A percentile compares a stretch with the other conserved stretches of the same genome.
Evolutionary conservation across 371 early-diverging fungal species (phyloP).

Genomic region (Mortierella polycephala): DNA sequence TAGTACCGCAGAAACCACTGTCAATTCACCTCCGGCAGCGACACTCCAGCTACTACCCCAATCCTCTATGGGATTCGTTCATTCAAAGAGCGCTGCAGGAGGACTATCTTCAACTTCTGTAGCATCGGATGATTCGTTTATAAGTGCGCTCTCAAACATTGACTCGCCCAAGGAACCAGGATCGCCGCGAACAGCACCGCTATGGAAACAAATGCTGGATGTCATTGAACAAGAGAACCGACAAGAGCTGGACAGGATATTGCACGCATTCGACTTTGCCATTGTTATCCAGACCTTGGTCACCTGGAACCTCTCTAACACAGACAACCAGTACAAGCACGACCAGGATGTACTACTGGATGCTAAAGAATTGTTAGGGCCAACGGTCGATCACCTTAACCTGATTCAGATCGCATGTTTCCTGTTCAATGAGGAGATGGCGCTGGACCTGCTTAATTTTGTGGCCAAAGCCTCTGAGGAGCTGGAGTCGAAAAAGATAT

Average conservation of each 20-base stretch:
- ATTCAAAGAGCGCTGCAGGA: slow-evolving; percentile 22
- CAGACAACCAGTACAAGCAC: slow-evolving; percentile 61
- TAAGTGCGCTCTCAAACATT: slow-evolving; percentile 41
- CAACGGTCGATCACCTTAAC: slow-evolving; percentile 62
- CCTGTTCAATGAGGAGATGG: slow-evolving; percentile 72
- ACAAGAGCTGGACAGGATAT: slow-evolving; percentile 29
- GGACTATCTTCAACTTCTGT: slow-evolving; percentile 34
- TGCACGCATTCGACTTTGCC: slow-evolving; percentile 48
- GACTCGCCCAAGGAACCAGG: slow-evolving; percentile 50
- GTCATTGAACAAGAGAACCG: slow-evolving; percentile 48
- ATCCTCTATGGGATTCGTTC: slow-evolving; percentile 7
- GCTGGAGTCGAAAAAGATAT: slow-evolving; percentile 66
- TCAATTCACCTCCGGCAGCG: slow-evolving; percentile 2
- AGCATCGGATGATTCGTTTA: slow-evolving; percentile 47
- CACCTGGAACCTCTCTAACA: slow-evolving; percentile 65
- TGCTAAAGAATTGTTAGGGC: slow-evolving; percentile 68
- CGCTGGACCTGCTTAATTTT: slow-evolving; percentile 68
- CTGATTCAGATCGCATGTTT: slow-evolving; percentile 72
- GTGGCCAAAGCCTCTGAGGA: slow-evolving; percentile 64
- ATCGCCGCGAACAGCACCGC: slow-evolving; percentile 30
- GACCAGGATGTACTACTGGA: slow-evolving; percentile 68
- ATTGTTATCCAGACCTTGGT: slow-evolving; percentile 64
- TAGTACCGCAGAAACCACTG: background rate
- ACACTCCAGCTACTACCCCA: background rate
- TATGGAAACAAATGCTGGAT: slow-evolving; percentile 51